These are phyloP conservation scores for Lepidium campestre DNA, from an alignment of 441 rosid species.

Conservation along the genomic window DNA sequence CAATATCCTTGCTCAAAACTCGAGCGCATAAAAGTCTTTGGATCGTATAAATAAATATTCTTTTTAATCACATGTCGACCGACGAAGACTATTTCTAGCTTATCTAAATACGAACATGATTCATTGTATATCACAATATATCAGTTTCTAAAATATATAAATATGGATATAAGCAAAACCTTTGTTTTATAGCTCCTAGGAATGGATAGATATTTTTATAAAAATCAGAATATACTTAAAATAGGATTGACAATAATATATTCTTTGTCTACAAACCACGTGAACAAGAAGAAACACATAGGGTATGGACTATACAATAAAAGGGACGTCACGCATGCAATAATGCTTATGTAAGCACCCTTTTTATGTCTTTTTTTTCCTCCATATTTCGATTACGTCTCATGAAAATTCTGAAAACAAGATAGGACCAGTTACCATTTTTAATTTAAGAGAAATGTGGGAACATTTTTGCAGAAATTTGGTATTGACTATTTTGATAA, in stretches of 20 bases:
- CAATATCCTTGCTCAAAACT: no score
- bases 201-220: neutral
- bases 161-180: neutral
- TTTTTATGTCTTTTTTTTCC: neutral
- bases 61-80: no score
- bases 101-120: no score
- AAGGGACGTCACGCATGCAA: constrained; percentile 22
- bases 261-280: neutral
- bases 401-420: neutral
- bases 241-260: neutral
- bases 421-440: constrained; percentile 1
- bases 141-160: neutral
- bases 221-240: neutral
- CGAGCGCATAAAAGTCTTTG: neutral
- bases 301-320: neutral
- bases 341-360: constrained; percentile 26
- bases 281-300: constrained; percentile 1
- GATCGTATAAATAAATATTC: neutral
- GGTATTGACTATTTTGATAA: constrained; percentile 14
- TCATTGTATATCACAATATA: neutral
- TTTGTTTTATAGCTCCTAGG: neutral
- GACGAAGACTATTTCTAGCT: neutral
- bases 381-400: neutral
- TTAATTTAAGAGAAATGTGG: neutral
- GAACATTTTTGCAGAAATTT: constrained; percentile 7